phyloP scores from a whole-genome alignment of 306 rosid genomes.

The Begonia peltatifolia region DNA sequence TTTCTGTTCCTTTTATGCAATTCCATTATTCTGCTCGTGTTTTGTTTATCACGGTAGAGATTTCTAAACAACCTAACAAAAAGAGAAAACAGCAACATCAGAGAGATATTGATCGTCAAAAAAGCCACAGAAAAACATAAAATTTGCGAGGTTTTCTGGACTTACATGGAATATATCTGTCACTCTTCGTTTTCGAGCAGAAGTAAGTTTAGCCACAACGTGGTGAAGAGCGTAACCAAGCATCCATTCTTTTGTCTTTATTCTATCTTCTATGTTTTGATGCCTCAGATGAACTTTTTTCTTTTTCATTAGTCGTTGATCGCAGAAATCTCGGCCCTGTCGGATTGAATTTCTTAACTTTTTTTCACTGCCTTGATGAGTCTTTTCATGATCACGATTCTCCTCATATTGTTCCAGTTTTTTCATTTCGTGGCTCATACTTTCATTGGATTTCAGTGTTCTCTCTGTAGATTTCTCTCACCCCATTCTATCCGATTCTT shows the following conservation, averaged over 20 bases:
- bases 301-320: slow-evolving; percentile 32
- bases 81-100: no score
- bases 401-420: slow-evolving; percentile 77
- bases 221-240: no score
- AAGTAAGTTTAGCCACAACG: no score
- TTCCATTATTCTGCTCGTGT: no score
- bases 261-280: slow-evolving; percentile 47
- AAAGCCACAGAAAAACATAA: no score
- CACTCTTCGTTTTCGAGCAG: no score
- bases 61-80: no score
- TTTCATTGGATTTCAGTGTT: slow-evolving; percentile 8
- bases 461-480: slow-evolving; percentile 15
- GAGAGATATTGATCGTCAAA: no score
- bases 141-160: no score
- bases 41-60: no score
- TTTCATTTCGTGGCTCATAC: slow-evolving; percentile 18
- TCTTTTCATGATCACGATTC: slow-evolving; percentile 58
- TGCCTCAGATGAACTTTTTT: slow-evolving; percentile 58
- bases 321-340: slow-evolving; percentile 43
- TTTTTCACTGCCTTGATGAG: slow-evolving; percentile 67
- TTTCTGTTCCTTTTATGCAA: no score
- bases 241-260: slow-evolving; percentile 74
- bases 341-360: slow-evolving; percentile 48
- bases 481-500: slow-evolving; percentile 8
- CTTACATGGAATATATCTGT: no score